These are phyloP conservation scores for Crepidotus variabilis DNA, from an alignment of 768 basidiomycete species.

Conservation along the genomic window DNA sequence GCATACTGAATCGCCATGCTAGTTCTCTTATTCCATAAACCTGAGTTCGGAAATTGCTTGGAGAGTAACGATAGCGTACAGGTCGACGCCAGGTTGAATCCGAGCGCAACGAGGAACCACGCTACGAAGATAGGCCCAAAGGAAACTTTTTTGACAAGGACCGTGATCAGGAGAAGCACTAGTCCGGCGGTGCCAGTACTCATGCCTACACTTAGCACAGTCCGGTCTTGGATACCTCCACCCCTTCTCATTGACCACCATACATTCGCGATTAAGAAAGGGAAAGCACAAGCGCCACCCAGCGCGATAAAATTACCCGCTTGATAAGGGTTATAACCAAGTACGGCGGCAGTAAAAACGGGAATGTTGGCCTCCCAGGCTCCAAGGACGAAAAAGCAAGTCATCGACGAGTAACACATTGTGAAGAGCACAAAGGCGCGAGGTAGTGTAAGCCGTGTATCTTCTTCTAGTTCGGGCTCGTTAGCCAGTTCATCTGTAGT, in stretches of 20 bases:
- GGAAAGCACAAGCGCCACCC: conserved; percentile 57
- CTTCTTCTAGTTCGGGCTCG: conserved; percentile 9
- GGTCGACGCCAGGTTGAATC: conserved; percentile 72
- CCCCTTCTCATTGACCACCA: conserved; percentile 41
- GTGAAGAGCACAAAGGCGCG: neutral
- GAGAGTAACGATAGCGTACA: conserved; percentile 63
- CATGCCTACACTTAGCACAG: conserved; percentile 50
- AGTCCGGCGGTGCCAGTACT: conserved; percentile 50
- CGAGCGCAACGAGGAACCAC: conserved; percentile 62
- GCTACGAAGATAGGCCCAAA: conserved; percentile 46
- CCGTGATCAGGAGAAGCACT: conserved; percentile 44
- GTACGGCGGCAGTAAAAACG: conserved; percentile 45
- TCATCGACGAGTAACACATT: conserved; percentile 72
- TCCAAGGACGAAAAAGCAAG: conserved; percentile 67
- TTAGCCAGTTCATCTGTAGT: conserved; percentile 3
- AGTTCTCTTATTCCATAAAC: conserved; percentile 49
- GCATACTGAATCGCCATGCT: conserved; percentile 64
- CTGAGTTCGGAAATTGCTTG: conserved; percentile 58
- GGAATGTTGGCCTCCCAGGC: conserved; percentile 70
- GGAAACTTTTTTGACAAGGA: conserved; percentile 33
- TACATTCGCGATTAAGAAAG: conserved; percentile 63
- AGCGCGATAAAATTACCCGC: conserved; percentile 72
- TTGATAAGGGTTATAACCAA: conserved; percentile 57
- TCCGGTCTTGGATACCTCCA: conserved; percentile 47
- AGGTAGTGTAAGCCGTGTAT: neutral